Conservation (phyloP, 2,329 filamentous ascomycete genomes). For the Talaromyces sp. region DNA sequence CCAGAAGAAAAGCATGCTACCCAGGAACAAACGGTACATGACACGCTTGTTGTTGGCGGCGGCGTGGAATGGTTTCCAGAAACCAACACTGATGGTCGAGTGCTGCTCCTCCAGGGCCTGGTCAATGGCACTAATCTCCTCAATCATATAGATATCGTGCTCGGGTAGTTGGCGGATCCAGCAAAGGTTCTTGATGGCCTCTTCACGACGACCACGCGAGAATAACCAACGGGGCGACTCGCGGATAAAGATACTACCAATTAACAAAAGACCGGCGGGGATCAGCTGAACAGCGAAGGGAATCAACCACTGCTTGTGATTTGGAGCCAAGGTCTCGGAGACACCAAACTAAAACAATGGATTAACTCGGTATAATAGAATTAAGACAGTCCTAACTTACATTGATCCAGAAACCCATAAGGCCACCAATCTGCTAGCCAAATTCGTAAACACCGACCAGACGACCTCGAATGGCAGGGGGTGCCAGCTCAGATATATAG, state of each 20-base stretch:
- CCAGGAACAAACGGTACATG: slow-evolving; percentile 69
- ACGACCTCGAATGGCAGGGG: slow-evolving; percentile 51
- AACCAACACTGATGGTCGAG: background rate
- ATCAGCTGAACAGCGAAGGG: slow-evolving; percentile 51
- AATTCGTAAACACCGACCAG: slow-evolving; percentile 53
- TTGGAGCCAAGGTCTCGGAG: slow-evolving; percentile 14
- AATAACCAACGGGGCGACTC: slow-evolving; percentile 51
- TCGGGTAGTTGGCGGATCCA: slow-evolving; percentile 48
- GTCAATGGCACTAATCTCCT: slow-evolving; percentile 51
- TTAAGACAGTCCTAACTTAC: slow-evolving; percentile 16
- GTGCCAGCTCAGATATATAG: slow-evolving; percentile 53
- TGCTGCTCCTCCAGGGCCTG: background rate
- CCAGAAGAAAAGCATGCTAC: slow-evolving; percentile 61
- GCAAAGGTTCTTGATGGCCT: slow-evolving; percentile 45
- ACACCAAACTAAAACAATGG: too few species aligned
- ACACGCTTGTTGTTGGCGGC: slow-evolving; percentile 52
- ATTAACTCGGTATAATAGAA: too few species aligned
- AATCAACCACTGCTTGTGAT: slow-evolving; percentile 50
- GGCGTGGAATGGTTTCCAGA: slow-evolving; percentile 18
- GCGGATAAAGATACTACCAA: slow-evolving; percentile 46
- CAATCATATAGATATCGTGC: slow-evolving; percentile 47
- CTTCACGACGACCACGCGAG: slow-evolving; percentile 37
- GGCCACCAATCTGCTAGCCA: slow-evolving; percentile 48
- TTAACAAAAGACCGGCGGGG: slow-evolving; percentile 43
- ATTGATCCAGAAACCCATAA: slow-evolving; percentile 51